Percentiles rank a stretch among this genome's conserved stretches.
phyloP scores from a whole-genome alignment of 1,284 basidiomycete species.

The Sanguinoderma infundibulare region DNA sequence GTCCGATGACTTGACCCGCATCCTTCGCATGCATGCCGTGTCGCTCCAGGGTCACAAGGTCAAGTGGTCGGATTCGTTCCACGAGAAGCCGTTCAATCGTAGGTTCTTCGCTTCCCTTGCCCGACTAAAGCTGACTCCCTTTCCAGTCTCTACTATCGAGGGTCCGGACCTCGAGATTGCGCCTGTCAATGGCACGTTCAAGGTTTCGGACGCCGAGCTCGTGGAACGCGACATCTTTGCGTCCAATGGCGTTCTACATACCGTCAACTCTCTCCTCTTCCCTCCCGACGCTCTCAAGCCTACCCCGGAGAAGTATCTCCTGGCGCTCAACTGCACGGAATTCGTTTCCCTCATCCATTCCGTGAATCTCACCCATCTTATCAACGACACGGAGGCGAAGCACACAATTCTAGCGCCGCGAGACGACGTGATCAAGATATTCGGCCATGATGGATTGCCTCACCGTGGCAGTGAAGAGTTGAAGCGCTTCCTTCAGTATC shows the following conservation, averaged over 20 bases:
- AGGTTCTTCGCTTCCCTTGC: slow-evolving; percentile 34
- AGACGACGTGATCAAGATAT: slow-evolving; percentile 81
- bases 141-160: slow-evolving; percentile 72
- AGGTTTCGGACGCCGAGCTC: slow-evolving; percentile 69
- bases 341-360: slow-evolving; percentile 91
- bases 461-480: slow-evolving; percentile 69
- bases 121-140: neutral
- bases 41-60: slow-evolving; percentile 49
- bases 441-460: slow-evolving; percentile 59
- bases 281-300: slow-evolving; percentile 78
- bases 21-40: slow-evolving; percentile 81
- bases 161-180: slow-evolving; percentile 70
- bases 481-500: slow-evolving; percentile 75
- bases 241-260: slow-evolving; percentile 94
- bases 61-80: slow-evolving; percentile 69
- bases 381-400: slow-evolving; percentile 75
- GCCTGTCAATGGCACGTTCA: slow-evolving; percentile 52
- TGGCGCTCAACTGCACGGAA: slow-evolving; percentile 87
- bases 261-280: slow-evolving; percentile 84
- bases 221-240: slow-evolving; percentile 84
- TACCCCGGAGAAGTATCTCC: slow-evolving; percentile 92
- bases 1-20: slow-evolving; percentile 74
- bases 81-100: slow-evolving; percentile 57
- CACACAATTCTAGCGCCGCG: slow-evolving; percentile 89
- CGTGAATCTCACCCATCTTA: slow-evolving; percentile 75